Base-by-base conservation (phyloP, 2,329 filamentous ascomycete genomes). In the Microsporum ferrugineum region DNA sequence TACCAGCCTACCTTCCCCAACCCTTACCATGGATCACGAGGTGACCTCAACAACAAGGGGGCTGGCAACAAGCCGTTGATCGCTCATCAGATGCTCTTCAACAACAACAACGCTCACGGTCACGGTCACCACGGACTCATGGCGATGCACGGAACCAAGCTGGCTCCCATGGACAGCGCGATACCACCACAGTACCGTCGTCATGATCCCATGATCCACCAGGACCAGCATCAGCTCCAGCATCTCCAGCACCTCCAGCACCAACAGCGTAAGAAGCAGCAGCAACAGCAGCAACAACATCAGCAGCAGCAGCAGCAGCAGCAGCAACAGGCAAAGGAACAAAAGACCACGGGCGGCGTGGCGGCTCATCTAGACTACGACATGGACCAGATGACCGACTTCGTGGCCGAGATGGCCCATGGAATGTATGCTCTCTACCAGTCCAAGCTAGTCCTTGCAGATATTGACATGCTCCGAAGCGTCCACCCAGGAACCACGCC, bases 291-390 rank as follows among this genome's bases (percentile, higher is more conserved):
- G 10, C 27, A 29, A 12, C 57, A 58, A 17, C 39, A 45, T 10
- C 57, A 47, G 41, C 66, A 70, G 57, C 71, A 72, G 57, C 71
- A 72, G 60, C 67, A 70, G 38, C 62, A 65, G 5, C 57, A 61
- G 49, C 61, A 63, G 29, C 51, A 61, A 57, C 70, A 68, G 49
- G 72, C 70, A 31, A 86, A 85, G 72, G 83, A 86, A 68, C 84
- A 86, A 67, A 86, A 85, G 72, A 77, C 83, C n/a, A 83, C 83
- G 60, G 91, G 91, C 72, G 91, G 91, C 69, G 91, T 96, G 43
- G 94, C 91, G 69, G 90, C 90, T 70, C 88, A 95, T 77, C 84
- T 96, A 76, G 91, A 96, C 79, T 96, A 96, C 74, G 91, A 96
- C 76, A 92, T 96, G 84, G 90, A 95, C 72, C 81, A 88, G 74